These are phyloP conservation scores for Suillus decipiens DNA, from an alignment of 768 basidiomycete genomes.

Conservation along the genomic window DNA sequence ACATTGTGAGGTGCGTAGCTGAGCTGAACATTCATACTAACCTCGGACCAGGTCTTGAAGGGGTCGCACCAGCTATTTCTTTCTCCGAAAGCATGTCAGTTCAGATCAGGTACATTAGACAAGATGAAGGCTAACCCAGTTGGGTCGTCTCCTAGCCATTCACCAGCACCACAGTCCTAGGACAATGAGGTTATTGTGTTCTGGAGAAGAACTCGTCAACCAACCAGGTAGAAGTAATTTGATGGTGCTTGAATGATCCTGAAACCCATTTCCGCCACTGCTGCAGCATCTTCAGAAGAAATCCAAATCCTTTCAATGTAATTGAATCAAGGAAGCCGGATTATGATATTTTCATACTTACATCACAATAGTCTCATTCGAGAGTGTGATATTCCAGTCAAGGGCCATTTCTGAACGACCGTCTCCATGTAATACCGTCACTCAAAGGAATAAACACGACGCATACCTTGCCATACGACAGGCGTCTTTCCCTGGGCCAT, in stretches of 20 bases:
- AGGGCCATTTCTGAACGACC: conserved; percentile 60
- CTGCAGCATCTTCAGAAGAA: conserved; percentile 57
- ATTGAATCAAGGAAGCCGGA: conserved; percentile 10
- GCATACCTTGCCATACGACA: conserved; percentile 46
- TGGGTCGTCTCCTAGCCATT: conserved; percentile 60
- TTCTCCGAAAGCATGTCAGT: conserved; percentile 7
- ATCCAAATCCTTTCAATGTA: conserved; percentile 64
- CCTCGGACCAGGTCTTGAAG: conserved; percentile 81
- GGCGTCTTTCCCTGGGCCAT: conserved; percentile 44
- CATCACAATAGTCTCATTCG: conserved; percentile 58
- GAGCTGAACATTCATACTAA: conserved; percentile 25
- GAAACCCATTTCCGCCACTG: conserved; percentile 62
- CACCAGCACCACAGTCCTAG: conserved; percentile 70
- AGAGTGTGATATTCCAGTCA: conserved; percentile 47
- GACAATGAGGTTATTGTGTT: background rate
- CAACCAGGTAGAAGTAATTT: conserved; percentile 72
- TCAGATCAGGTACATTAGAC: background rate
- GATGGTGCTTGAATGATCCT: conserved; percentile 67
- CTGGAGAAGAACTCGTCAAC: background rate
- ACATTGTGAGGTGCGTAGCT: conserved; percentile 22
- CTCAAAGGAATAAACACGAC: background rate
- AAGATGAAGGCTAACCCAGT: conserved; percentile 34
- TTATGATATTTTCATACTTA: conserved; percentile 28
- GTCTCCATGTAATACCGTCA: background rate
- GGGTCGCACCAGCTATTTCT: conserved; percentile 76